phyloP scores from a whole-genome alignment of 1,139 yeast species.

The Kodamaea anthophila region DNA sequence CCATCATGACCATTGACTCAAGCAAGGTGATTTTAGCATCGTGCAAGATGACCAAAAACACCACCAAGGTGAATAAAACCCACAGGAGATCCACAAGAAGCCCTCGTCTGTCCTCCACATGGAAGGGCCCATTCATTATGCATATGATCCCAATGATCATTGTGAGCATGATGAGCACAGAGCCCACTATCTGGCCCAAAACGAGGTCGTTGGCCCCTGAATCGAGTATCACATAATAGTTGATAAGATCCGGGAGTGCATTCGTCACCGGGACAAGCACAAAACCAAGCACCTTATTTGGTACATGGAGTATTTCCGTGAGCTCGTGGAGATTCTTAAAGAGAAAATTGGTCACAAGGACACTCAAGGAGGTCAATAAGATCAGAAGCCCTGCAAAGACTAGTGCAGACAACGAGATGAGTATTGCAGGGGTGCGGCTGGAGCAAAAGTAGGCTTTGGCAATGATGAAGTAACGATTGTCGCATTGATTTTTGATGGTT shows the following conservation, averaged over 20 bases:
- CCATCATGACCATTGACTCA: constrained; percentile 43
- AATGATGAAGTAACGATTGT: constrained; percentile 19
- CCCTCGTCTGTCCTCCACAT: constrained; percentile 15
- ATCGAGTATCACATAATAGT: constrained; percentile 28
- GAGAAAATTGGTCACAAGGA: constrained; percentile 32
- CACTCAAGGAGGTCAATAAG: constrained; percentile 23
- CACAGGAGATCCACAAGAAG: constrained; percentile 29
- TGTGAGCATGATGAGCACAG: constrained; percentile 31
- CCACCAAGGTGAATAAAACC: constrained; percentile 27
- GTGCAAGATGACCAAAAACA: constrained; percentile 38
- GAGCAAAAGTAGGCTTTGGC: constrained; percentile 26
- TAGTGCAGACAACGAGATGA: constrained; percentile 12
- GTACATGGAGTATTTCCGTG: constrained; percentile 22
- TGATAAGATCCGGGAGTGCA: constrained; percentile 36
- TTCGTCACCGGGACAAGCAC: constrained; percentile 36
- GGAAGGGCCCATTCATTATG: constrained; percentile 20
- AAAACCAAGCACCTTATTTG: constrained; percentile 29
- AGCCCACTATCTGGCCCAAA: constrained; percentile 38
- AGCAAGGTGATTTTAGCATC: constrained; percentile 44
- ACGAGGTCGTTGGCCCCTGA: constrained; percentile 30
- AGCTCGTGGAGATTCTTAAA: constrained; percentile 27
- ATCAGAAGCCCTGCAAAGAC: constrained; percentile 15
- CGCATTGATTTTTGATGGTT: constrained; percentile 19
- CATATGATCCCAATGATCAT: constrained; percentile 33
- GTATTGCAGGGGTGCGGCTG: constrained; percentile 11